These are phyloP conservation scores for Fraxinus anomala DNA, from an alignment of 257 asterid genomes.

Conservation along the genomic window DNA sequence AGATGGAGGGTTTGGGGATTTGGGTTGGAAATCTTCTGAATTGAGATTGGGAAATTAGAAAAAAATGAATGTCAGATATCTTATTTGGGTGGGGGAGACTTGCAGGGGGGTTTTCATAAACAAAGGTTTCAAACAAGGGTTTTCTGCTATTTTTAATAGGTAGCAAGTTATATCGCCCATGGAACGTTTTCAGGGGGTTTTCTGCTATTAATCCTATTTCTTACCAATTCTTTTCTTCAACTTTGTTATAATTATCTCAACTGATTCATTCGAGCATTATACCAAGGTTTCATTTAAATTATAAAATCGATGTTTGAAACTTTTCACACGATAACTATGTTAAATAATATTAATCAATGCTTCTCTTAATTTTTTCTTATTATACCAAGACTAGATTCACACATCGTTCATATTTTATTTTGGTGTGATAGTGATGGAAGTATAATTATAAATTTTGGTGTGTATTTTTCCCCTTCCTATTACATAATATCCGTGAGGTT, in stretches of 20 bases:
- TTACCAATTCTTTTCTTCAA: background rate
- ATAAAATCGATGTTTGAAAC: background rate
- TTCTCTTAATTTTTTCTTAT: background rate
- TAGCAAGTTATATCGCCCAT: no score
- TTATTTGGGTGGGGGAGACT: no score
- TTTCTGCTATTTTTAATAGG: no score
- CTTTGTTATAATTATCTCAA: background rate
- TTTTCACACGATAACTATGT: background rate
- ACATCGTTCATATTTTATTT: background rate
- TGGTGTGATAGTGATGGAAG: background rate
- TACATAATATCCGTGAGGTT: background rate
- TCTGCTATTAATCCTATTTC: background rate
- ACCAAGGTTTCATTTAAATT: background rate
- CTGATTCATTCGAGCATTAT: background rate
- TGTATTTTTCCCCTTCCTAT: background rate
- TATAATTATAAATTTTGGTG: conserved; percentile 7
- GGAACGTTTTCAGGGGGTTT: no score
- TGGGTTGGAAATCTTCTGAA: no score
- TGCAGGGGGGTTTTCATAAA: no score
- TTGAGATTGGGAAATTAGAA: no score
- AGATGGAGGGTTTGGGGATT: no score
- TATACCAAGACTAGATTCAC: background rate
- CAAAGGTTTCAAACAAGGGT: no score
- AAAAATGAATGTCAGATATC: no score
- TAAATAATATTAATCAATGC: background rate